A percentile compares a stretch with the other conserved stretches of the same genome.
Evolutionary conservation across 345 rosid species (phyloP).

Genomic region (Psidium guajava): DNA sequence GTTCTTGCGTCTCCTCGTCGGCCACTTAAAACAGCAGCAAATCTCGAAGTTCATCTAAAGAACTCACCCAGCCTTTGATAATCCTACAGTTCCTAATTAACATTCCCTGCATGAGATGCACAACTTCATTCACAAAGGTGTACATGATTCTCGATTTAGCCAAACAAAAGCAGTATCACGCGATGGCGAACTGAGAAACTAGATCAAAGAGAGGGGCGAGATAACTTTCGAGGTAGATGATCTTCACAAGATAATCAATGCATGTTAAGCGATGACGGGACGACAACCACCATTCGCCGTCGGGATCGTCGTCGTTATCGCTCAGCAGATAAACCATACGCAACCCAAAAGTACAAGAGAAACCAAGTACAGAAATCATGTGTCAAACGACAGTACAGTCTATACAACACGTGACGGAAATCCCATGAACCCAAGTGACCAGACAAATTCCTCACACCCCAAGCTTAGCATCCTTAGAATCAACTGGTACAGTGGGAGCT

Average conservation of each 20-base stretch:
- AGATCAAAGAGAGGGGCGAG: too few species aligned
- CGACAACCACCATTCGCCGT: accelerated
- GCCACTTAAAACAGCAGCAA: neutral
- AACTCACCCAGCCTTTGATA: neutral
- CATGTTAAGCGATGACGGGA: neutral
- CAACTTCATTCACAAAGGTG: neutral
- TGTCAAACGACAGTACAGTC: too few species aligned
- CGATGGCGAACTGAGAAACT: too few species aligned
- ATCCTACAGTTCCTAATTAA: neutral
- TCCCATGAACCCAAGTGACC: neutral
- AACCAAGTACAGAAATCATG: neutral
- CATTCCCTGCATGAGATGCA: neutral
- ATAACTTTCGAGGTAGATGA: neutral
- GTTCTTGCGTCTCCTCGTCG: neutral
- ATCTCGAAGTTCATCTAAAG: neutral
- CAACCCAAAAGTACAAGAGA: neutral
- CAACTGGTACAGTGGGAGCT: conserved; percentile 11
- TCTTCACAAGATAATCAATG: neutral
- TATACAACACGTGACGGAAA: neutral
- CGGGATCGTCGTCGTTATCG: accelerated
- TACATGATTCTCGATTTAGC: neutral
- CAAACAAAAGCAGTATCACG: neutral
- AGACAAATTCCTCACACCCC: conserved; percentile 1
- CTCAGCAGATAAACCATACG: neutral
- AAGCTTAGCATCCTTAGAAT: conserved; percentile 11